Evolutionary conservation across 2,329 filamentous ascomycete genomes (phyloP).

Genomic region (Xylaria sp.): DNA sequence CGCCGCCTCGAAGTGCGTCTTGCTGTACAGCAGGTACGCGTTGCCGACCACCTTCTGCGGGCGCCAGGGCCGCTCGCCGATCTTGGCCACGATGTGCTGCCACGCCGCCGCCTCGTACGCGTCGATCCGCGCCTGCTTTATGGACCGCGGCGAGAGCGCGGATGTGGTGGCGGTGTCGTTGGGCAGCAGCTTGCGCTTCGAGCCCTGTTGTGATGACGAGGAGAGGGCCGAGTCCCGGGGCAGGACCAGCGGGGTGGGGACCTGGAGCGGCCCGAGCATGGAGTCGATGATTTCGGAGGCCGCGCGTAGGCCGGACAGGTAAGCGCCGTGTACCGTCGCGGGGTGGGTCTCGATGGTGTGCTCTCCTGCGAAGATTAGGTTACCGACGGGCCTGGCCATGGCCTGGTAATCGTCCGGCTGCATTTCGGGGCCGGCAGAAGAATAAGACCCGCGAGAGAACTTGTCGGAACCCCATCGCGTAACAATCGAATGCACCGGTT

Average conservation of each 20-base stretch:
- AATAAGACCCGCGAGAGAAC: conserved; percentile 94
- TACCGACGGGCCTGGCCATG: conserved; percentile 84
- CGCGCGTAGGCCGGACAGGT: conserved; percentile 87
- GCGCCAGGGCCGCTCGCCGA: conserved; percentile 75
- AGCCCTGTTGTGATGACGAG: conserved; percentile 29
- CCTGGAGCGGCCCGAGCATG: conserved; percentile 78
- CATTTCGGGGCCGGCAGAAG: conserved; percentile 84
- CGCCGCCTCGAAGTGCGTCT: conserved; percentile 69
- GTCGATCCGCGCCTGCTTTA: conserved; percentile 56
- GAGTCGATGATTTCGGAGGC: conserved; percentile 83
- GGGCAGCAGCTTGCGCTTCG: conserved; percentile 58
- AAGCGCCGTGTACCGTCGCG: conserved; percentile 95
- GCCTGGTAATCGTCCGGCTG: conserved; percentile 85
- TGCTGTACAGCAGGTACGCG: conserved; percentile 88
- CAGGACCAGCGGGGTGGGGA: conserved; percentile 75
- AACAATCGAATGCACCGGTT: conserved; percentile 82
- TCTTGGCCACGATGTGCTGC: conserved; percentile 53
- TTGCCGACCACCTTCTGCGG: conserved; percentile 78
- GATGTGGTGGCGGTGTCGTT: conserved; percentile 30
- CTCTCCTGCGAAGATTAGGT: conserved; percentile 93
- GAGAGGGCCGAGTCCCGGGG: conserved; percentile 55
- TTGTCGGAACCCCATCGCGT: conserved; percentile 91
- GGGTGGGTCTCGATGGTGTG: conserved; percentile 96
- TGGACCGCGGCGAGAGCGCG: conserved; percentile 45
- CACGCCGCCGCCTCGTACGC: conserved; percentile 59